Evolutionary conservation across 768 basidiomycete species (phyloP).

Genomic region (Lentinus tigrinus): DNA sequence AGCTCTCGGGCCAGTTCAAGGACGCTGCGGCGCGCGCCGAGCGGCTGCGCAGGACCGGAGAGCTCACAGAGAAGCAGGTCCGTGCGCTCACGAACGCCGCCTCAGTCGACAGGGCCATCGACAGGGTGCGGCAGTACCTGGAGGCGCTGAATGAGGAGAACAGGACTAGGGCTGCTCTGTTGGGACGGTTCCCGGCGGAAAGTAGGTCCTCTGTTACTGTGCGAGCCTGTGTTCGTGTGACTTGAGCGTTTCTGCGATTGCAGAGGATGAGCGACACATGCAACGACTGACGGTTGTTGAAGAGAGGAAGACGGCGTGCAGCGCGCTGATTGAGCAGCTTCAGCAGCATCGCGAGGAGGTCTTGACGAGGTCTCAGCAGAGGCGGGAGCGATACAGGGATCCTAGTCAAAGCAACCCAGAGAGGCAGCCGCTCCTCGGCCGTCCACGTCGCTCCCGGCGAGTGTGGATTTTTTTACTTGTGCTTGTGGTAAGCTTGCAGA

Average conservation of each 20-base stretch:
- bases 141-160: background rate
- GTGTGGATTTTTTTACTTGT: background rate
- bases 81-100: background rate
- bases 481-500: background rate
- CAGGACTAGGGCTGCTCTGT: background rate
- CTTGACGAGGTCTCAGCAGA: background rate
- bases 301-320: background rate
- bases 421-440: background rate
- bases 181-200: background rate
- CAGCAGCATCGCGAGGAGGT: background rate
- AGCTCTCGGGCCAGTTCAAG: background rate
- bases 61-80: background rate
- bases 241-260: background rate
- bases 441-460: too few relatives aligned
- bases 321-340: background rate
- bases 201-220: background rate
- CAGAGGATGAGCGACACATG: background rate
- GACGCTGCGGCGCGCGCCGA: background rate
- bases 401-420: background rate
- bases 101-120: background rate
- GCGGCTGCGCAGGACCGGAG: conserved; percentile 1
- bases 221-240: background rate
- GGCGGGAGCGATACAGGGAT: background rate
- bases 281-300: background rate
- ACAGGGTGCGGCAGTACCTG: background rate